Evolutionary conservation across 495 filamentous ascomycete genomes (phyloP).

Genomic region (Podospora tetraspora): DNA sequence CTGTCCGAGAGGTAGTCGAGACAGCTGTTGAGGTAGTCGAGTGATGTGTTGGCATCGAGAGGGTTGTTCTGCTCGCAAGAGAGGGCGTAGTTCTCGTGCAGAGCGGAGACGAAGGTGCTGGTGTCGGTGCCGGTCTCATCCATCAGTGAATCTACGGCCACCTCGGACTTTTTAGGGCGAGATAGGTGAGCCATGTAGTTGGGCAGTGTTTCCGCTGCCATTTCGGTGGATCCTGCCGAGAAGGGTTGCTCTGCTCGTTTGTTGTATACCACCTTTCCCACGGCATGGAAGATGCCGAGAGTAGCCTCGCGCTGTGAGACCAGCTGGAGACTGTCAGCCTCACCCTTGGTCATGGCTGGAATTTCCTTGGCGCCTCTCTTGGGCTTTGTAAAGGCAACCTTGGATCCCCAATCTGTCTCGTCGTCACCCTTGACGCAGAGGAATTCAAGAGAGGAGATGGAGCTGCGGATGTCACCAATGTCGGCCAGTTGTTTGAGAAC

Average conservation of each 20-base stretch:
- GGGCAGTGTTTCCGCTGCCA: slow-evolving; percentile 48
- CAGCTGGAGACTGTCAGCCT: slow-evolving; percentile 63
- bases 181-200: slow-evolving; percentile 55
- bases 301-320: slow-evolving; percentile 81
- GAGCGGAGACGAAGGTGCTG: slow-evolving; percentile 79
- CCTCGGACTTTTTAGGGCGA: slow-evolving; percentile 62
- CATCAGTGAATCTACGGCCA: slow-evolving; percentile 66
- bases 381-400: slow-evolving; percentile 54
- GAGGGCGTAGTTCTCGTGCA: slow-evolving; percentile 90
- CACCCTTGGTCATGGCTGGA: slow-evolving; percentile 60
- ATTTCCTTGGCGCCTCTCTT: slow-evolving; percentile 53
- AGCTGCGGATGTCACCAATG: slow-evolving; percentile 86
- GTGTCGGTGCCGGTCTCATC: slow-evolving; percentile 88
- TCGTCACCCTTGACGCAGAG: slow-evolving; percentile 71
- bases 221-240: slow-evolving; percentile 25
- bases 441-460: slow-evolving; percentile 84
- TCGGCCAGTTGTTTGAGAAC: slow-evolving; percentile 72
- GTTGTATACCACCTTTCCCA: slow-evolving; percentile 93
- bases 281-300: slow-evolving; percentile 90
- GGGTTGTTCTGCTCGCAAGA: slow-evolving; percentile 64
- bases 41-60: slow-evolving; percentile 41
- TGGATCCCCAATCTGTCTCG: slow-evolving; percentile 62
- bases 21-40: slow-evolving; percentile 68
- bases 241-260: slow-evolving; percentile 56
- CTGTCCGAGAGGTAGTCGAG: slow-evolving; percentile 81